Base-by-base conservation (phyloP, 73 alveolate species). In the Breviolum minutum region DNA sequence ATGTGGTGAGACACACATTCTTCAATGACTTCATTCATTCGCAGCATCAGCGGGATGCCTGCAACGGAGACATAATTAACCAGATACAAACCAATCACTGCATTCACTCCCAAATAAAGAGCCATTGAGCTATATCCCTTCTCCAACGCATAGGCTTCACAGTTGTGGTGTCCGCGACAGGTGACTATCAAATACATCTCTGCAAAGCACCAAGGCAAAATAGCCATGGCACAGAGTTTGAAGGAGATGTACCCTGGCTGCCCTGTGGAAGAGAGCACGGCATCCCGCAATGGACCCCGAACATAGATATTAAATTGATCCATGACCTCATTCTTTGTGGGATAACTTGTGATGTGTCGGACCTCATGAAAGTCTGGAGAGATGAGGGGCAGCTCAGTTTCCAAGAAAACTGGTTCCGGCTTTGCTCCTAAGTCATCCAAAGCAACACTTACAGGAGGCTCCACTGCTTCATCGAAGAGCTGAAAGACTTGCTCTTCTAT, bases 381-480 rank as follows among this genome's bases (percentile, higher is more conserved):
- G 54, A 40, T 40, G 54, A 40, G 54, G 54, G 54, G 54, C 54
- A 40, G 54, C 54, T 40, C 54, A 40, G 87, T 22, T 24, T 89
- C 63, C 13, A 12, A 24, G 27, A 32, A 32, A 63, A 66, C 24
- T 0, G 19, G 48, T 29, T 40, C 54, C 0, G 54, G 54, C 0
- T 40, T 40, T 27, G 68, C 14, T 32, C 82, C 26, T 6, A 17
- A 29, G 19, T 7, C 71, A 4, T 82, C 74, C 69, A 89, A 48
- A 3, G 96, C 62, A 9, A 89, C 40, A n/a, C 74, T 48, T 74
- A 32, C 0, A 17, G 94, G 80, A 86, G 94, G 94, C 48, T 61
- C 94, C 94, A 86, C 62, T 24, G 96, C 96, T 63, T 89, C 96
- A 48, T 89, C 96, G 32, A 89, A 89, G 22, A 89, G 96, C 3